Evolutionary conservation across 169 alveolate genomes (phyloP), one percentile per base, ranked within the genome.

Genomic region (Babesia gibsoni): DNA sequence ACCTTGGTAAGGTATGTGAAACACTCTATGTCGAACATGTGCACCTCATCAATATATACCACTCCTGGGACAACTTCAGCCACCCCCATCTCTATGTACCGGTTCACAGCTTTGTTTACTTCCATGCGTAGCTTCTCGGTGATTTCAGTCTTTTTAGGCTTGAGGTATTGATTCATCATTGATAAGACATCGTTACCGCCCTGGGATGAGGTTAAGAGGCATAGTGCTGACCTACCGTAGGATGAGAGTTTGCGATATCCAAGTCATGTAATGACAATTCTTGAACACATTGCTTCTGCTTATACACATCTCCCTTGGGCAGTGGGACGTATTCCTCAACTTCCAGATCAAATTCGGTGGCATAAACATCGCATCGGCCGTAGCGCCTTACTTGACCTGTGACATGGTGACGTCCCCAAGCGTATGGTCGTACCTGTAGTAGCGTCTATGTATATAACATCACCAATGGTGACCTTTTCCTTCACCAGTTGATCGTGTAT

Each of bases 41-140:
- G 99, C 18, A 89, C 99, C 92, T 98, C 99, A 90, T 98, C 99
- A 52, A 98, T 97, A 79, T 96, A 98, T 52, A 98, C 81, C 48
- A 98, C 99, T 4, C 99, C 99, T 14, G 99, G 99, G 20, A 97
- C 98, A 42, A 97, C 92, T 86, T 98, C 99, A 14, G 99, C 99
- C 23, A 97, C 91, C 22, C 99, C 99, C 72, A 75, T 65, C 73
- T 96, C 99, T 33, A 95, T 93, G 83, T 96, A 97, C 83, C 96
- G 95, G 88, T 96, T 97, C 35, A 98, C 99, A 8, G 97, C 98
- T 89, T 97, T 96, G 89, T 98, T 97, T 50, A 98, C 96, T 86
- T 98, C 99, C 45, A 90, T 84, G 79, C 99, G 90, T 67, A 98
- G 93, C 78, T 96, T 97, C 61, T 98, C 99, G 9, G 99, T 98